Evolutionary conservation across 176 grass and related monocot genomes (phyloP).

Genomic region (Hordeum marinum): DNA sequence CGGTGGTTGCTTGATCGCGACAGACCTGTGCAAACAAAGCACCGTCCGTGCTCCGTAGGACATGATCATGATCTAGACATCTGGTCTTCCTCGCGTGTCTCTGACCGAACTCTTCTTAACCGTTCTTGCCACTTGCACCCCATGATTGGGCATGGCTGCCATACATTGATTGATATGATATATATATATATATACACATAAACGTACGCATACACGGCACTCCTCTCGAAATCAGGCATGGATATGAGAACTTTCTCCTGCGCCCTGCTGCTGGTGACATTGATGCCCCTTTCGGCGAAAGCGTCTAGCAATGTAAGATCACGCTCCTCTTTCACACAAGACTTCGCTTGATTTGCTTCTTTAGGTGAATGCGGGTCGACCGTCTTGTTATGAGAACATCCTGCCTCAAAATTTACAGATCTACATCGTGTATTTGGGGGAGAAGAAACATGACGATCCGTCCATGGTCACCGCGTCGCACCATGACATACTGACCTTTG

Average conservation of each 20-base stretch:
- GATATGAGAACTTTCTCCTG: background rate
- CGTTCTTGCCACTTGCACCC: background rate
- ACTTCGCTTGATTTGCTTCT: background rate
- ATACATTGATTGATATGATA: too few relatives aligned
- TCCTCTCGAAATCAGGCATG: background rate
- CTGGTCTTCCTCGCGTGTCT: background rate
- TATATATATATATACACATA: background rate
- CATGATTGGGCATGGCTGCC: background rate
- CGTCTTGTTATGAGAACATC: background rate
- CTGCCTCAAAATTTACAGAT: background rate
- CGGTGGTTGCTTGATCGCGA: background rate
- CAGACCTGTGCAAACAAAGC: background rate
- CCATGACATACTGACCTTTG: slow-evolving; percentile 1
- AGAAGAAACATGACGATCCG: slow-evolving; percentile 27
- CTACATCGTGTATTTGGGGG: slow-evolving; percentile 22
- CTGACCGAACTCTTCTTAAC: background rate
- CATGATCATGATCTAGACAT: background rate
- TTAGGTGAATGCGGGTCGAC: background rate
- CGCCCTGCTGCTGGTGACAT: background rate
- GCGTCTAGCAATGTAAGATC: background rate
- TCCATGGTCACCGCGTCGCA: slow-evolving; percentile 4
- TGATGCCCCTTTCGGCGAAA: background rate
- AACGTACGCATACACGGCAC: background rate
- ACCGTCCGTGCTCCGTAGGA: background rate
- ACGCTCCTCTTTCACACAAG: background rate